Base-by-base conservation (phyloP, 345 rosid genomes). In the Carallia pectinifolia region DNA sequence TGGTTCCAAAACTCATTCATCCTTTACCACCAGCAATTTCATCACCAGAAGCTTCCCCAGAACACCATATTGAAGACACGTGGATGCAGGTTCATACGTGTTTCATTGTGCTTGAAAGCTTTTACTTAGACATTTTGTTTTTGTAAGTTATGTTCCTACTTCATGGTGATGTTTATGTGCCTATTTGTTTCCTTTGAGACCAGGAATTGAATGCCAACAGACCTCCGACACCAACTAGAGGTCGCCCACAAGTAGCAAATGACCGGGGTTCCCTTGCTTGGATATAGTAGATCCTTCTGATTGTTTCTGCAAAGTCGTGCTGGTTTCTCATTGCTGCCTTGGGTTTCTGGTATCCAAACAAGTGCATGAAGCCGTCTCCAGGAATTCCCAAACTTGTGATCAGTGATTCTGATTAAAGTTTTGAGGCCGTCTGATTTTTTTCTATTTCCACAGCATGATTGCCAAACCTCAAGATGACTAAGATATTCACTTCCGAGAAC, bases 151-250 rank as follows among this genome's bases (percentile, higher is more conserved):
- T 44, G 30, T 55, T 56, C 10, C 31, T 31, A n/a, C 18, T 18
- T 44, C 27, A 34, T 30, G 59, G 70, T 6, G 39, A 27, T 17
- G 23, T 56, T 40, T 50, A 48, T 65, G 30, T 47, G 60, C 34
- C 31, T 62, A n/a, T 53, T 58, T 61, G 59, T 52, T 71, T 37
- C 71, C 34, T 36, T 33, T 58, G 65, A 33, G 53, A 48, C 38
- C 86, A 95, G 99, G 99, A 95, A 80, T 83, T 95, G 72, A 95
- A 95, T 60, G 98, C 96, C 56, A 92, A 92, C 73, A 78, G 99
- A 75, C 99, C 97, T 75, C 87, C 99, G 0, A 95, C 99, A 47
- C 98, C 98, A 62, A 90, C 98, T 2, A 83, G 99, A 85, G 97
- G 99, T 52, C 96, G 99, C 53, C 96, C 97, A 65, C 98, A 81